Base-by-base conservation (phyloP, 257 asterid species). In the Fraxinus pennsylvanica region DNA sequence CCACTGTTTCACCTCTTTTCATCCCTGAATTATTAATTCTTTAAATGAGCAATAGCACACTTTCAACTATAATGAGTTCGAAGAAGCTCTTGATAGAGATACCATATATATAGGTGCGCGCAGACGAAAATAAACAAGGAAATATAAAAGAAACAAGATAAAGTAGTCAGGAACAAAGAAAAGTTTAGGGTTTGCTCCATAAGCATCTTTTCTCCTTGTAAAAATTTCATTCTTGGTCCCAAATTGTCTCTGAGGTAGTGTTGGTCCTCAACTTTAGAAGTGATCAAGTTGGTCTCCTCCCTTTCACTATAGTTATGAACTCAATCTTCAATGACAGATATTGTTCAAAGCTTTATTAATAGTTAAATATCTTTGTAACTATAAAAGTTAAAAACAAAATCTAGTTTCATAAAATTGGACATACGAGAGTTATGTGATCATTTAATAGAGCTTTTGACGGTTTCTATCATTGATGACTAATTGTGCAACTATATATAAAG, bases 1-100 rank as follows among this genome's bases (percentile, higher is more conserved):
- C 91, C 88, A 81, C 83, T 47, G 27, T 57, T 70, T 15, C 45
- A 13, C 36, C 39, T 15, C 52, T 52, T 32, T 7, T 35, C 33
- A 63, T 63, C 32, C 8, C 35, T 63, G 3, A 25, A 21, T 61
- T 63, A 25, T 3, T 22, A 22, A 63, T 25, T 63, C 19, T 63
- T 59, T 59, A 7, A 21, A 21, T 3, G 12, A 21, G 27, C 6
- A 57, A 5, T 17, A 57, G 3, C 12, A 6, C 2, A 54, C 22
- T 15, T n/a, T 9, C 67, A n/a, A 21, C 25, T 9, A n/a, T 59
- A 2, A 21, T 59, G 29, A 59, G 29, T 14, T 47, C n/a, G 29
- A 63, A 63, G 36, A 63, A 10, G 68, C 68, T 19, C 65, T 27
- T 19, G 8, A 19, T 19, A 17, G 27, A 21, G 67, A 54, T 54